A percentile compares a stretch with the other conserved stretches of the same genome.
Evolutionary conservation across 2,329 filamentous ascomycete genomes (phyloP).

Genomic region (Acrocalymma vagum): DNA sequence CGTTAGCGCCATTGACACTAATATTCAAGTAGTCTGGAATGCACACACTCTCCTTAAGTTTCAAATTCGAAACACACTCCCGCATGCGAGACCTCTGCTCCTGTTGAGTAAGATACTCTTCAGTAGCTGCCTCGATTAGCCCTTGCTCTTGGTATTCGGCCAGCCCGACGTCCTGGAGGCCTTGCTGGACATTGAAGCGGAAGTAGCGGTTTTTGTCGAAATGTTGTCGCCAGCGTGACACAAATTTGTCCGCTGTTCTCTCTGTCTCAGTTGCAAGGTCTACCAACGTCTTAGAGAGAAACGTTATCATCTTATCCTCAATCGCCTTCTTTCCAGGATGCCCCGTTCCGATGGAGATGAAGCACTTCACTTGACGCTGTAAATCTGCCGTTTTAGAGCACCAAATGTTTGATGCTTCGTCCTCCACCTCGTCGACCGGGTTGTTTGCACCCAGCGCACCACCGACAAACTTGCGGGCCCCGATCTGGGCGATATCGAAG

Average conservation of each 20-base stretch:
- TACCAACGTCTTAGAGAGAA: constrained; percentile 22
- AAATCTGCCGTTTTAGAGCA: constrained; percentile 5
- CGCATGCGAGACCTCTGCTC: constrained; percentile 10
- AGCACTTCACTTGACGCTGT: constrained; percentile 15
- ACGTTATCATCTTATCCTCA: constrained; percentile 11
- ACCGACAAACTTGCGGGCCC: constrained; percentile 50
- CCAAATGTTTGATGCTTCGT: constrained; percentile 35
- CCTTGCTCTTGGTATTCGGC: constrained; percentile 17
- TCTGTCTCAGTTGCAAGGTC: constrained; percentile 19
- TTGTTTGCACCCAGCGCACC: constrained; percentile 54
- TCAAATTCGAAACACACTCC: constrained; percentile 17
- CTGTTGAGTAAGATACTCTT: constrained; percentile 6
- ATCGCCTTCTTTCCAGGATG: constrained; percentile 8
- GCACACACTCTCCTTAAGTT: constrained; percentile 21
- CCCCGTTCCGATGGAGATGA: constrained; percentile 19
- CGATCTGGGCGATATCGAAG: constrained; percentile 48
- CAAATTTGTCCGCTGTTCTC: constrained; percentile 9
- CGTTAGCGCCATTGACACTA: too few relatives aligned
- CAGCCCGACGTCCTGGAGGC: constrained; percentile 16
- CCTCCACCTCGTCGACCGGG: constrained; percentile 51
- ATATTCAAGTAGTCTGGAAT: constrained; percentile 14
- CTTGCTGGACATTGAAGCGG: constrained; percentile 24
- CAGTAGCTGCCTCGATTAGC: constrained; percentile 13
- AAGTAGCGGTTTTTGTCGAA: constrained; percentile 9
- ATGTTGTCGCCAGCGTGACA: constrained; percentile 5